Percentiles rank a stretch among this genome's conserved stretches.
phyloP scores from a whole-genome alignment of 345 rosid species.

The Populus ilicifolia region DNA sequence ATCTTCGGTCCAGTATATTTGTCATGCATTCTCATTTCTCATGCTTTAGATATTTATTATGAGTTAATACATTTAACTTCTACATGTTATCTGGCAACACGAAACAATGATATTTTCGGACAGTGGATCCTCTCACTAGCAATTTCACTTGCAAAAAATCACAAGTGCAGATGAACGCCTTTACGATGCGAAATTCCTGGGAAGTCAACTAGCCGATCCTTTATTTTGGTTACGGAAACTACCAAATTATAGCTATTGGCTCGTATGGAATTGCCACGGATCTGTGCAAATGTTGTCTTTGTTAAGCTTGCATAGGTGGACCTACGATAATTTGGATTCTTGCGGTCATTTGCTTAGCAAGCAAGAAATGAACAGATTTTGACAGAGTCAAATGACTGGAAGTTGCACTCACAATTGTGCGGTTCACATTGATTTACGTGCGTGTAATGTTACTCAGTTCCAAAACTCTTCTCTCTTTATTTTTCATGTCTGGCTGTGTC shows the following conservation, averaged over 20 bases:
- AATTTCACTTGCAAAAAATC: not conserved
- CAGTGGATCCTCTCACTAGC: not conserved
- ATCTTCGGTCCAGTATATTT: not conserved
- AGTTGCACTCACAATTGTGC: not conserved
- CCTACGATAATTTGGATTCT: not conserved
- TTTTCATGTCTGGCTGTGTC: not conserved
- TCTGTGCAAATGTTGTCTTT: not conserved
- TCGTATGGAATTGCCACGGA: not conserved
- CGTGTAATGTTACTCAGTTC: no score
- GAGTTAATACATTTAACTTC: not conserved
- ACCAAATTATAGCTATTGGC: no score
- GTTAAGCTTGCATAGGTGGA: not conserved
- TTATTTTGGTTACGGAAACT: no score
- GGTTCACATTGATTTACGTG: not conserved
- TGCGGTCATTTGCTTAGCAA: not conserved
- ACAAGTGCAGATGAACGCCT: not conserved
- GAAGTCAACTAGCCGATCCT: not conserved
- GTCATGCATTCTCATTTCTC: not conserved
- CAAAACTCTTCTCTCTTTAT: not conserved
- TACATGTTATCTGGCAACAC: not conserved
- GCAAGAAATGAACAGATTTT: not conserved
- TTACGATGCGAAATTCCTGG: no score
- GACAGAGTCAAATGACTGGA: not conserved
- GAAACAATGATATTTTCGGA: not conserved
- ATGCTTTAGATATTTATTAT: not conserved